Evolutionary conservation across 176 grass and related monocot species (phyloP).

Genomic region (Eleusine coracana): DNA sequence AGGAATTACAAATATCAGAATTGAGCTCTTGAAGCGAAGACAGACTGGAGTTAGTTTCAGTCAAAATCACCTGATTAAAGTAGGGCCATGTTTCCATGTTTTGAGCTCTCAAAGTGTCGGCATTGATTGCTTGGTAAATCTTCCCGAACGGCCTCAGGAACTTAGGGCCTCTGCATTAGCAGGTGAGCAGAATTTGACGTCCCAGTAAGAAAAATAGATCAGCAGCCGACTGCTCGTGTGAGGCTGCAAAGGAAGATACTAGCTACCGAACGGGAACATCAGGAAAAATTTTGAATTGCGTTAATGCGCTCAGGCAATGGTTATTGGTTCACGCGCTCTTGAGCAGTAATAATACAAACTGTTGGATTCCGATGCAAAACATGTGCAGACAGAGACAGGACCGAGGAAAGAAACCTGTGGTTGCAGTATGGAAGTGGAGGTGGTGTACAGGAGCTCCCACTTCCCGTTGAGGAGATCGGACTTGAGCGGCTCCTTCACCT

Average conservation of each 20-base stretch:
- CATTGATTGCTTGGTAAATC: conserved; percentile 91
- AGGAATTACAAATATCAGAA: conserved; percentile 17
- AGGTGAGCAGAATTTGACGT: background rate
- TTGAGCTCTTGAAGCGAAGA: background rate
- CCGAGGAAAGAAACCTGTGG: conserved; percentile 52
- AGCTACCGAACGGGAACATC: background rate
- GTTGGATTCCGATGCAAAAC: background rate
- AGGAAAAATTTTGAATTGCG: no score
- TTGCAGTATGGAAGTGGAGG: conserved; percentile 76
- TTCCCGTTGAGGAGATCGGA: conserved; percentile 90
- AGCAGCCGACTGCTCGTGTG: background rate
- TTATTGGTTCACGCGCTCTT: background rate
- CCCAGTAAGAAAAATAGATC: background rate
- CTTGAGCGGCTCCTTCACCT: conserved; percentile 84
- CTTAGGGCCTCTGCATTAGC: conserved; percentile 77
- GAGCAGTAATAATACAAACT: background rate
- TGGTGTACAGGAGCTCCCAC: conserved; percentile 94
- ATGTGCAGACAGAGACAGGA: background rate
- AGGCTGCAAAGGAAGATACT: background rate
- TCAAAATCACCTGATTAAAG: conserved; percentile 79
- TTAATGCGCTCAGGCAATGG: background rate
- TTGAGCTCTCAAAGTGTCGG: conserved; percentile 76
- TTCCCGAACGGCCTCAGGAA: conserved; percentile 77
- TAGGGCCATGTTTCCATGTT: conserved; percentile 94
- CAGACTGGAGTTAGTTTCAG: background rate